Conservation (phyloP, 2,329 filamentous ascomycete genomes). For the Penicillium sp. region DNA sequence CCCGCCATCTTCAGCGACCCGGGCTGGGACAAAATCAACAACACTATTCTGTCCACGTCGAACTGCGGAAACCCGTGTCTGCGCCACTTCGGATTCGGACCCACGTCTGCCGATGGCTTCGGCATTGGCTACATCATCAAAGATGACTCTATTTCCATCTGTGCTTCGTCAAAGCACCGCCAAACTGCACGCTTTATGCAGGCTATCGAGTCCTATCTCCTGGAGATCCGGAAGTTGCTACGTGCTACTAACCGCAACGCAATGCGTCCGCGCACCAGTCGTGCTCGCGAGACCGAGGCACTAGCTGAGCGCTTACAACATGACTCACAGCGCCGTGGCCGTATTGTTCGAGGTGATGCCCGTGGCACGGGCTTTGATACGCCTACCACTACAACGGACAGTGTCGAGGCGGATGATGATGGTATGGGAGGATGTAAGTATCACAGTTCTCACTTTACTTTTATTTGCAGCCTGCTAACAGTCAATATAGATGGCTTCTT, state of each 20-base stretch:
- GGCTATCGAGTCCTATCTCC: constrained; percentile 79
- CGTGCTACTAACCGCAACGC: constrained; percentile 60
- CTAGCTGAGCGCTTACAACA: constrained; percentile 38
- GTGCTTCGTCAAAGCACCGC: constrained; percentile 85
- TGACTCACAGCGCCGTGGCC: constrained; percentile 59
- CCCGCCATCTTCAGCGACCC: constrained; percentile 79
- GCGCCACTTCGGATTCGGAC: constrained; percentile 93
- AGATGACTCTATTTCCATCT: constrained; percentile 82
- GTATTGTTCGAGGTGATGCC: constrained; percentile 59
- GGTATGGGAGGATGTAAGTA: constrained; percentile 85
- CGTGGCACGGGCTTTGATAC: constrained; percentile 49
- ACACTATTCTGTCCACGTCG: constrained; percentile 89
- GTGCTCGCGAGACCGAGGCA: constrained; percentile 57
- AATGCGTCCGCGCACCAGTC: constrained; percentile 49
- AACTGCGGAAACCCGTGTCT: constrained; percentile 96
- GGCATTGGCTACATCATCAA: constrained; percentile 99
- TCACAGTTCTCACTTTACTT: constrained; percentile 24
- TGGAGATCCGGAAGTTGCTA: constrained; percentile 82
- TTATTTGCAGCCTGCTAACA: constrained; percentile 5
- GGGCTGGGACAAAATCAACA: constrained; percentile 95
- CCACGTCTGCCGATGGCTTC: constrained; percentile 88
- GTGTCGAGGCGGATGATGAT: constrained; percentile 70
- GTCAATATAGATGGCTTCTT: constrained; percentile 77
- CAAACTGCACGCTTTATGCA: constrained; percentile 90
- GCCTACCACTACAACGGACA: constrained; percentile 64